Evolutionary conservation across 2,329 filamentous ascomycete genomes (phyloP), one percentile per base, ranked within the genome.

Genomic region (Macroventuria anomochaeta): DNA sequence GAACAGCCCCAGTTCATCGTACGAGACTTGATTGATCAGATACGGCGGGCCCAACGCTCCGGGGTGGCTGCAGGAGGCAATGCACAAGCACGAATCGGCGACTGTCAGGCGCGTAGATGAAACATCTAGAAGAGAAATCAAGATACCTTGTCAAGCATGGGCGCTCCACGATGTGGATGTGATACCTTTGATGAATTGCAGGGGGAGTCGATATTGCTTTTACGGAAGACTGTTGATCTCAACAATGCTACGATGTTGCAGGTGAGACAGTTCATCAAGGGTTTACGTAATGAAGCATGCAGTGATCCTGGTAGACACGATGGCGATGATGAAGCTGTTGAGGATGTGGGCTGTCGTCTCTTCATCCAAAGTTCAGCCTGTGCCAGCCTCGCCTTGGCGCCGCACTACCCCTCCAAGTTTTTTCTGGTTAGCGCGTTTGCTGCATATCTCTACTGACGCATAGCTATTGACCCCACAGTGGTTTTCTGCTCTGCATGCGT

Each of bases 401-500:
- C 20, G 15, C 42, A 42, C 23, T 57, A 46, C 61, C 65, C 62
- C 63, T 67, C 63, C 54, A 60, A 63, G 36, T 61, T 61, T 68
- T 69, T 58, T 62, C n/a, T 58, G 52, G 59, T 53, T 65, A 66
- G 63, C 63, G 63, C 49, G 55, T 49, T 57, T 52, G 48, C 39
- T 46, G 48, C 57, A 47, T 49, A 55, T 46, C 53, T 59, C 54
- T 44, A 58, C 62, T 69, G 66, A 67, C 63, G 64, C 64, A 67
- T 67, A 58, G 59, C 57, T 58, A 32, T 46, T 28, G 56, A 58
- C 62, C 65, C 63, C 59, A 62, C 61, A 25, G 37, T 51, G 53
- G 53, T 55, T 55, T 55, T 55, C 46, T 55, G 53, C 53, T 50
- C 53, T 50, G 53, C 53, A 55, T 55, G 53, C 53, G 46, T 55